Percentiles rank a stretch among this genome's conserved stretches.
Conservation (phyloP, 306 rosid genomes). For the Calophaca sinica region DNA sequence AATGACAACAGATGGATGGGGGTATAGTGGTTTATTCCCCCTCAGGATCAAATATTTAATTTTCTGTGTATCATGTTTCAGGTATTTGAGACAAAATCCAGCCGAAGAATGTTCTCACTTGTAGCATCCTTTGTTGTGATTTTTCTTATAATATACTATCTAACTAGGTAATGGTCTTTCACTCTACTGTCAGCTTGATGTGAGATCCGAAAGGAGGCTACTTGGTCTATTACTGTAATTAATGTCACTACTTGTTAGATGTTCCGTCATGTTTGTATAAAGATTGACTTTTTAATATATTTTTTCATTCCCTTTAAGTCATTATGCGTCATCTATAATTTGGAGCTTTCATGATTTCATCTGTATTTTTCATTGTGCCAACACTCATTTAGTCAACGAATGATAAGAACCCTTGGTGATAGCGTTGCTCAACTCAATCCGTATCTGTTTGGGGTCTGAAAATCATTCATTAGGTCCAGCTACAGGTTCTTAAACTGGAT, state of each 20-base stretch:
- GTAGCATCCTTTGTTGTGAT: conserved; percentile 84
- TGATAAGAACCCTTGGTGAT: not conserved
- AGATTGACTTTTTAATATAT: conserved; percentile 44
- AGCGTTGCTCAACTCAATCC: not conserved
- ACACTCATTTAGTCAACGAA: not conserved
- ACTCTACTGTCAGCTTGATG: conserved; percentile 32
- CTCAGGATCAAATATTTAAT: conserved; percentile 1
- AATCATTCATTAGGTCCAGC: not conserved
- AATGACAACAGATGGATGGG: not conserved
- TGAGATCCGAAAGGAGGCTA: conserved; percentile 36
- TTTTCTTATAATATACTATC: conserved; percentile 86
- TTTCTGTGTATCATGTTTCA: conserved; percentile 46
- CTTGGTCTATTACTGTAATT: conserved; percentile 50
- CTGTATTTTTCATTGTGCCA: not conserved
- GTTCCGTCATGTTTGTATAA: conserved; percentile 46
- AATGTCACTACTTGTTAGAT: conserved; percentile 40
- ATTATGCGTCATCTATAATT: conserved; percentile 1
- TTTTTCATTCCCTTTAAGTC: conserved; percentile 7
- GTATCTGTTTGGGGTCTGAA: not conserved
- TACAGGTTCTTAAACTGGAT: too few species aligned
- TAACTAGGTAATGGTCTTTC: conserved; percentile 63
- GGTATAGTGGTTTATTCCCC: conserved; percentile 19
- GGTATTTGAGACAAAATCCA: conserved; percentile 96
- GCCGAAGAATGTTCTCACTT: conserved; percentile 85
- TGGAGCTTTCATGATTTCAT: not conserved